A percentile compares a stretch with the other conserved stretches of the same genome.
phyloP scores from a whole-genome alignment of 441 rosid species.

The Jatropha multifida region DNA sequence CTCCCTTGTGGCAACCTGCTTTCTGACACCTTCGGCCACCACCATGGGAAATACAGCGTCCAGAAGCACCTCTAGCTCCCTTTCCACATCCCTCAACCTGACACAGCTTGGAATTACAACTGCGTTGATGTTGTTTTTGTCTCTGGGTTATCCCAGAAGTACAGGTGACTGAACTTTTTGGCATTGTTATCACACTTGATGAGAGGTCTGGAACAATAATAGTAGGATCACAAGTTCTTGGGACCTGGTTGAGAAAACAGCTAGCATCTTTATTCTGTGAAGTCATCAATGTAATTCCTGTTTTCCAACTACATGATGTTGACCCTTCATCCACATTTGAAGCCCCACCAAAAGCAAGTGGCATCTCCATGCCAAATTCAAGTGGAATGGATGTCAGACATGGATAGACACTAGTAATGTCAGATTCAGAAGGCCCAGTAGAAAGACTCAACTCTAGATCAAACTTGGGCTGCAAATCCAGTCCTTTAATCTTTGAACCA shows the following conservation, averaged over 20 bases:
- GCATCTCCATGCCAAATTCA: constrained; percentile 49
- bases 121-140: constrained; percentile 52
- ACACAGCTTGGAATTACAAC: constrained; percentile 63
- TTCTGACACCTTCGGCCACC: constrained; percentile 96
- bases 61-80: constrained; percentile 99
- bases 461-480: constrained; percentile 44
- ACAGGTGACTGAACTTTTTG: constrained; percentile 80
- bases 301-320: constrained; percentile 41
- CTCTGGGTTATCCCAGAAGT: constrained; percentile 67
- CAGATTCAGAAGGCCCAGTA: constrained; percentile 70
- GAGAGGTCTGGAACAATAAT: constrained; percentile 53
- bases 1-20: constrained; percentile 90
- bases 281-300: constrained; percentile 37
- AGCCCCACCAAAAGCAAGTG: constrained; percentile 26
- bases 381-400: constrained; percentile 37
- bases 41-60: constrained; percentile 95
- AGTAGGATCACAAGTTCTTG: constrained; percentile 34
- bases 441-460: constrained; percentile 84
- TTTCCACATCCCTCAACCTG: constrained; percentile 95
- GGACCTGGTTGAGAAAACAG: constrained; percentile 44
- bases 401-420: constrained; percentile 51
- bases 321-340: constrained; percentile 55
- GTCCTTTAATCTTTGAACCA: constrained; percentile 35
- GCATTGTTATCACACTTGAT: constrained; percentile 54
- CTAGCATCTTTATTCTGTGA: constrained; percentile 42